Evolutionary conservation across 345 rosid species (phyloP).

Genomic region (Isatis tinctoria): DNA sequence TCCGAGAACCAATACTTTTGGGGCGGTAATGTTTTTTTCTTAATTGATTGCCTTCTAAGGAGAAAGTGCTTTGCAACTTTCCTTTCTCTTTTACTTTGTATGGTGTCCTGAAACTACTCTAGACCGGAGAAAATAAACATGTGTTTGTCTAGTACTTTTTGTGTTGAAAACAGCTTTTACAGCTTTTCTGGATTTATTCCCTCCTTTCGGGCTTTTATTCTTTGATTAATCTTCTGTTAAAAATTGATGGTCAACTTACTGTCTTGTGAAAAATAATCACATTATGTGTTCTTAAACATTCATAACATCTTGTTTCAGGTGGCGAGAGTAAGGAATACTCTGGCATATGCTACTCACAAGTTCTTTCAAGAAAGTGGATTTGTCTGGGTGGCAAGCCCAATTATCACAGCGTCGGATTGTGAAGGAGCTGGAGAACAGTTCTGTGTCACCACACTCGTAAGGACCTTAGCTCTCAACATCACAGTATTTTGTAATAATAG

Average conservation of each 20-base stretch:
- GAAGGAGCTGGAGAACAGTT: slow-evolving; percentile 99
- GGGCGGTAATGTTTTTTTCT: slow-evolving; percentile 53
- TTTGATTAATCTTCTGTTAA: not conserved
- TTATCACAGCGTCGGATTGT: slow-evolving; percentile 92
- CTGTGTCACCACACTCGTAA: slow-evolving; percentile 96
- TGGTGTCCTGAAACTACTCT: not conserved
- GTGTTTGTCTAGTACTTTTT: not conserved
- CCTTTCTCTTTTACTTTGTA: not conserved
- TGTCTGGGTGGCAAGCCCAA: slow-evolving; percentile 97
- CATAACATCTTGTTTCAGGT: slow-evolving; percentile 44
- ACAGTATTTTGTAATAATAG: not conserved
- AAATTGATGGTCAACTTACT: not conserved
- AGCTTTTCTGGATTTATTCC: not conserved
- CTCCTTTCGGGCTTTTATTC: not conserved
- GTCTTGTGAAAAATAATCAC: not conserved
- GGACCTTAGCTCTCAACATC: slow-evolving; percentile 20
- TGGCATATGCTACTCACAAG: slow-evolving; percentile 93
- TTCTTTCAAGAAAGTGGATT: slow-evolving; percentile 94
- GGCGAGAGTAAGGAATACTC: slow-evolving; percentile 88
- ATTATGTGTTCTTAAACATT: not conserved
- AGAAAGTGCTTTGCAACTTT: not conserved
- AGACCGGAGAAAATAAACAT: not conserved
- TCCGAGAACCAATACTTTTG: slow-evolving; percentile 92
- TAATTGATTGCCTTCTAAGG: not conserved
- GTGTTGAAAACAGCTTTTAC: not conserved